Conservation (phyloP, 306 rosid genomes). For the Quercus glauca region DNA sequence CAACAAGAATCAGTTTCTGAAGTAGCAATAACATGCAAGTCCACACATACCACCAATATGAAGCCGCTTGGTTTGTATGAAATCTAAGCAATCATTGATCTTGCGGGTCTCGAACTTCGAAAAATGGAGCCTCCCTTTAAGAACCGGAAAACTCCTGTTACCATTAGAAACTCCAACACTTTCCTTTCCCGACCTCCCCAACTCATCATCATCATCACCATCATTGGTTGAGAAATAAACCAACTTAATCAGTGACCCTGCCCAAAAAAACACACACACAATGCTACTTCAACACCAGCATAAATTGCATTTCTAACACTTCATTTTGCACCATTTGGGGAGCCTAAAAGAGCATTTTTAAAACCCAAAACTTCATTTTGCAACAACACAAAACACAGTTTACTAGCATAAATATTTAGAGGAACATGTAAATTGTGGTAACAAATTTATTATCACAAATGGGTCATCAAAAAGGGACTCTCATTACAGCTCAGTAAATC, state of each 20-base stretch:
- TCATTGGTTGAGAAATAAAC: slow-evolving; percentile 68
- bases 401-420: neutral
- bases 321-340: too few relatives aligned
- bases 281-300: slow-evolving; percentile 2
- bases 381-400: too few relatives aligned
- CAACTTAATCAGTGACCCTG: slow-evolving; percentile 82
- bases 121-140: slow-evolving; percentile 80
- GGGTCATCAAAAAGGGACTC: neutral
- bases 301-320: neutral
- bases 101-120: slow-evolving; percentile 80
- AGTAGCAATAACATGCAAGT: slow-evolving; percentile 10
- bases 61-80: slow-evolving; percentile 66
- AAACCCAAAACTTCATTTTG: too few relatives aligned
- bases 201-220: slow-evolving; percentile 24
- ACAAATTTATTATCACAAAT: neutral
- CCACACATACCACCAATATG: slow-evolving; percentile 50
- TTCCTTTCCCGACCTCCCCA: slow-evolving; percentile 39
- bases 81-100: slow-evolving; percentile 74
- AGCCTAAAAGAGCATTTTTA: too few relatives aligned
- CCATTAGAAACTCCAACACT: slow-evolving; percentile 35
- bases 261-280: slow-evolving; percentile 22
- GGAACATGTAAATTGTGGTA: neutral
- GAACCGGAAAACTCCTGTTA: slow-evolving; percentile 28
- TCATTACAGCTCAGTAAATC: neutral
- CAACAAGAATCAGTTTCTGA: slow-evolving; percentile 5